Base-by-base conservation (phyloP, 2,329 filamentous ascomycete species). In the Canariomyces notabilis region DNA sequence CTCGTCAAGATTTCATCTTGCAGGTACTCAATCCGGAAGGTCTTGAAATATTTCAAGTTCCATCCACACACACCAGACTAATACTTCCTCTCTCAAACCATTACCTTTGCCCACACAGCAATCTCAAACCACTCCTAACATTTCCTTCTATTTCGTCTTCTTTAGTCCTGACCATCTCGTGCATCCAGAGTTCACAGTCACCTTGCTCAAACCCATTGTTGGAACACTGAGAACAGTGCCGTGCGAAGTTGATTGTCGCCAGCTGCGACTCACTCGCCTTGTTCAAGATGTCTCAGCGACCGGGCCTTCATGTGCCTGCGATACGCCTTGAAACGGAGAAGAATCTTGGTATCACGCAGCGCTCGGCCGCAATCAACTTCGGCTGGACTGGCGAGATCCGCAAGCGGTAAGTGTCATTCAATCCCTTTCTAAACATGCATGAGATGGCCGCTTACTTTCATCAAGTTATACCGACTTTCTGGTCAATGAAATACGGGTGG, bases 401-500 rank as follows among this genome's bases (percentile, higher is more conserved):
- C 46, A 72, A 69, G 53, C 66, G 70, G 70, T 71, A 63, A 38
- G 61, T 48, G 2, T 15, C 37, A 26, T 34, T 22, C 16, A 22
- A 11, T 37, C 37, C 14, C 35, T 32, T 18, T 43, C 32, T 37
- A 14, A 8, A 15, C 34, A 38, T 19, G 18, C 26, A n/a, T 40
- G 16, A 15, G 23, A 20, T 4, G 6, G 6, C 42, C 16, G 31
- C 52, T 58, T 35, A 49, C 33, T 33, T 15, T 23, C 4, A 6
- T 37, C 9, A 21, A 80, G 88, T 55, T 96, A 90, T 65, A 91
- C 89, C 4, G 90, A 96, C 64, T 96, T 96, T 59, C 73, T 93
- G 57, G 90, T 96, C 57, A 90, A 95, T 61, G 90, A 96, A 66
- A 91, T 96, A 52, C 71, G 78, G 16, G 81, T 83, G 22, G 79